Evolutionary conservation across 1,284 basidiomycete species (phyloP), one percentile per base, ranked within the genome.

Genomic region (Ustilago tritici): DNA sequence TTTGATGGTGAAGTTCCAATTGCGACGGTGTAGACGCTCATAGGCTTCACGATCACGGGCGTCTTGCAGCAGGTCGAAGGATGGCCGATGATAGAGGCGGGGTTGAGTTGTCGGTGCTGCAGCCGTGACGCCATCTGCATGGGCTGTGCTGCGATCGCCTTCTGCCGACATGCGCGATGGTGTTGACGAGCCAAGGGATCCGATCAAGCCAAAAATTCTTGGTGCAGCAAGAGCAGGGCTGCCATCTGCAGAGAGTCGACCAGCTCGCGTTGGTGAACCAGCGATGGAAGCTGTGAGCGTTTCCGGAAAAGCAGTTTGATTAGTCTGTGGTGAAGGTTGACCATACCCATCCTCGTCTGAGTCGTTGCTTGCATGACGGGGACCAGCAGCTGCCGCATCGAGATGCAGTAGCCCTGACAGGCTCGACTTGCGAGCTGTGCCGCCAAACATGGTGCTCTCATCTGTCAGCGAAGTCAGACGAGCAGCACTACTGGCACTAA

Each of bases 261-360:
- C 55, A 7, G 50, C 61, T 17, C 49, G 61, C 6, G 61, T 64
- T 0, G 65, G 65, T 5, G 70, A 73, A 6, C 34, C 55, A 11
- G 32, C 28, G 2, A 38, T 46, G 10, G 31, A 38, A 3, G 35
- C n/a, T 0, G 55, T 52, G 14, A 34, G 46, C 5, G 19, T 15
- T 9, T 52, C 49, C 1, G 65, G 54, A 17, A 73, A 70, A 0
- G 54, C 34, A 1, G 55, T 34, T 9, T 70, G 56, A 12, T 62
- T 36, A 23, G 40, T 49, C n/a, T 72, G 66, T 12, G 76, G 72
- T 36, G 76, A 77, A 43, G 75, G 76, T 34, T 77, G 75, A 7
- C 75, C 81, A 36, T 83, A 83, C 3, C 67, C 76, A 41, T 82
- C 80, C 19, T 81, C 81, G 40, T 83, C 81, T 32, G 70, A 72